These are phyloP conservation scores for Apostasia ramifera DNA, from an alignment of 106 monocot species.

Conservation along the genomic window DNA sequence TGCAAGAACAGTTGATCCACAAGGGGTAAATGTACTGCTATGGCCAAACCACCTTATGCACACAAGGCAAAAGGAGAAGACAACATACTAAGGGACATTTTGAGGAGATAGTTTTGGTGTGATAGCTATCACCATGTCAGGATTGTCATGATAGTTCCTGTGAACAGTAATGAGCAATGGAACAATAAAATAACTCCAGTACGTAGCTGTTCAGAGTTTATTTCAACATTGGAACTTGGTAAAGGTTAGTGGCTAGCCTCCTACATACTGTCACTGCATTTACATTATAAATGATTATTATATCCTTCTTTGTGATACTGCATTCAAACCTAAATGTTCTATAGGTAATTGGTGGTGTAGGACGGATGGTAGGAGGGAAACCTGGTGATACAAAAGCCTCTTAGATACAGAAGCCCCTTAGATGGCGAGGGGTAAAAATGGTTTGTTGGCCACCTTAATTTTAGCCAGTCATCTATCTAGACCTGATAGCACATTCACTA, in stretches of 20 bases:
- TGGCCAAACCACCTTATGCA: constrained; percentile 42
- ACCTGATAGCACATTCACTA: too few species aligned
- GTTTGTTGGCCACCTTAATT: too few species aligned
- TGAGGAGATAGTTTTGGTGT: constrained; percentile 62
- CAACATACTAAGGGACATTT: constrained; percentile 48
- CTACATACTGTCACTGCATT: background rate
- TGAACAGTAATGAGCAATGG: constrained; percentile 12
- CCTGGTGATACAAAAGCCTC: too few species aligned
- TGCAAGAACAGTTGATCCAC: constrained; percentile 15
- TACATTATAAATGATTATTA: too few species aligned
- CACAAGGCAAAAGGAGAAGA: constrained; percentile 9
- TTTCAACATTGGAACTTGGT: background rate
- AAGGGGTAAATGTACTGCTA: constrained; percentile 32
- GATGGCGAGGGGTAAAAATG: too few species aligned
- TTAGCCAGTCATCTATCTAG: too few species aligned
- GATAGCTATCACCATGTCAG: constrained; percentile 49
- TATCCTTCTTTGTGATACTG: too few species aligned
- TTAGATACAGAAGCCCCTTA: too few species aligned
- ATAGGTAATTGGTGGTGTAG: too few species aligned
- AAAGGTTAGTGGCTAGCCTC: background rate
- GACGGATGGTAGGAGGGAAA: too few species aligned
- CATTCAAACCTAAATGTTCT: too few species aligned
- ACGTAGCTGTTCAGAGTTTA: background rate
- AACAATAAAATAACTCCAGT: background rate
- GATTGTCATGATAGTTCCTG: constrained; percentile 44